phyloP scores from a whole-genome alignment of 805 yeast genomes.

The Komagataella ulmi region DNA sequence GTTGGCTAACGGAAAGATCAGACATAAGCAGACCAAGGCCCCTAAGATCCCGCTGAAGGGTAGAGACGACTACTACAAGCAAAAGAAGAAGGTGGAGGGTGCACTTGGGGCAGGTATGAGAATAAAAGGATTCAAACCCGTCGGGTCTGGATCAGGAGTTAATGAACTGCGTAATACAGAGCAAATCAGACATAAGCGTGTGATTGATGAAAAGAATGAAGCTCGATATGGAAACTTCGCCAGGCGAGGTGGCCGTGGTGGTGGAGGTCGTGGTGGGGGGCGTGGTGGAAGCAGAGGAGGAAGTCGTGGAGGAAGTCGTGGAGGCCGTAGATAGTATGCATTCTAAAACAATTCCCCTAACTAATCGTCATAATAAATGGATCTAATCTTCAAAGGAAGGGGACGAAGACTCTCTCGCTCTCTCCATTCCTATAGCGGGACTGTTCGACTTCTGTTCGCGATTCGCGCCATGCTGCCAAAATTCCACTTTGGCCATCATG shows the following conservation, averaged over 20 bases:
- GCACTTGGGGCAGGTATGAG: slow-evolving; percentile 65
- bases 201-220: slow-evolving; percentile 50
- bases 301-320: not conserved
- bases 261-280: not conserved
- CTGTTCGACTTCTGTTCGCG: not conserved
- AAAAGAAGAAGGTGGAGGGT: slow-evolving; percentile 67
- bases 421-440: not conserved
- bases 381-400: not conserved
- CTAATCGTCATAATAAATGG: not conserved
- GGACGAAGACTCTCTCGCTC: not conserved
- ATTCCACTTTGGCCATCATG: not conserved
- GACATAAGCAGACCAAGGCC: slow-evolving; percentile 62
- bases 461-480: not conserved
- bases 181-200: slow-evolving; percentile 70
- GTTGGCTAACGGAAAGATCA: slow-evolving; percentile 36
- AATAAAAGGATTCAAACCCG: slow-evolving; percentile 52
- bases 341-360: not conserved
- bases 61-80: slow-evolving; percentile 76
- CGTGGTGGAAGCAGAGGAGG: not conserved
- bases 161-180: slow-evolving; percentile 33
- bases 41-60: slow-evolving; percentile 87
- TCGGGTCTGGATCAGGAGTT: slow-evolving; percentile 42
- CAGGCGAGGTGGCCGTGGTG: not conserved
- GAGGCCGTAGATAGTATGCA: not conserved
- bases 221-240: slow-evolving; percentile 29